A percentile compares a stretch with the other conserved stretches of the same genome.
These are phyloP conservation scores for Cichorium intybus DNA, from an alignment of 140 eudicot genomes.

Conservation along the genomic window DNA sequence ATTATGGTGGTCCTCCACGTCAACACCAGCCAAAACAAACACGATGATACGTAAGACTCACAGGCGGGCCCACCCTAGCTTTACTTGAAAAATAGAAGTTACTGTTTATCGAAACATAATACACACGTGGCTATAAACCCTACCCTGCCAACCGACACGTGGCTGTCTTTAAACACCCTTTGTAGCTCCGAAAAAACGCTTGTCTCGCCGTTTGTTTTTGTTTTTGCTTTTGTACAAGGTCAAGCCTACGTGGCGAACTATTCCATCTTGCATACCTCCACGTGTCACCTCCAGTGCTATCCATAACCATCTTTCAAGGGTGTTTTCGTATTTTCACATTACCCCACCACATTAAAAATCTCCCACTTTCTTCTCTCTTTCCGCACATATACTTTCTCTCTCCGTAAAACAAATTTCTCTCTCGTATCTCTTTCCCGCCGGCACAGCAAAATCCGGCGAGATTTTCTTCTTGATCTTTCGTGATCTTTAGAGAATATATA, in stretches of 20 bases:
- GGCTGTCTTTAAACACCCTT: constrained; percentile 8
- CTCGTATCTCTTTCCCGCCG: constrained; percentile 11
- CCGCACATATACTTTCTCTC: constrained; percentile 13
- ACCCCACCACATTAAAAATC: constrained; percentile 17
- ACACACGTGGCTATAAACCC: constrained; percentile 22
- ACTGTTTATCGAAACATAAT: constrained; percentile 13
- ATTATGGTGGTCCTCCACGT: neutral
- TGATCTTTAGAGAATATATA: neutral
- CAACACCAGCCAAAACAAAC: neutral
- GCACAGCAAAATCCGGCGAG: constrained; percentile 29
- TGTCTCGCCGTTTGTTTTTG: constrained; percentile 9
- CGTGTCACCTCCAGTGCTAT: constrained; percentile 32
- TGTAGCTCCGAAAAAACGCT: constrained; percentile 9
- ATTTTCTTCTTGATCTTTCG: neutral
- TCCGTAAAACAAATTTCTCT: constrained; percentile 11
- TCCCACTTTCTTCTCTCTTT: constrained; percentile 17
- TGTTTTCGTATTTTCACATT: constrained; percentile 11
- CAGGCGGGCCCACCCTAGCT: neutral
- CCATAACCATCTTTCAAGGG: constrained; percentile 5
- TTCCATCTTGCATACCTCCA: constrained; percentile 19
- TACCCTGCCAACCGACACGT: constrained; percentile 19
- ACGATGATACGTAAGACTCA: neutral
- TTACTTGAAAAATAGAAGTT: neutral
- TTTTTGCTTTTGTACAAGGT: neutral
- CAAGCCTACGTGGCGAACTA: constrained; percentile 26